Conservation (phyloP, 176 grass and related monocot species). For the Secale cereale region DNA sequence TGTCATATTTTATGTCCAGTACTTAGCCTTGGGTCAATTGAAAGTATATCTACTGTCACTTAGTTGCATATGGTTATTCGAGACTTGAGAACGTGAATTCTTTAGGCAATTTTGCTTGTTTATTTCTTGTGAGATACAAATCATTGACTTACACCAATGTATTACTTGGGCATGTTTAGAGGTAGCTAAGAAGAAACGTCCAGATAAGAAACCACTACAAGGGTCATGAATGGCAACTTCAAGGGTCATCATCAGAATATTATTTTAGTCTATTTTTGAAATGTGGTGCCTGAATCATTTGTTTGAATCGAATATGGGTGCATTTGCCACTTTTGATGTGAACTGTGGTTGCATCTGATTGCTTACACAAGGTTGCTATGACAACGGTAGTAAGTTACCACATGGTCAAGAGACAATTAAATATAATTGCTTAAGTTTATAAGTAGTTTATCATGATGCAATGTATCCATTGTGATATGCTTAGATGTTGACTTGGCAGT, state of each 20-base stretch:
- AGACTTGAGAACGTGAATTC: background rate
- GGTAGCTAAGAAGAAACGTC: background rate
- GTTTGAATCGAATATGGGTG: background rate
- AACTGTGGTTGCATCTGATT: background rate
- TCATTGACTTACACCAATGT: background rate
- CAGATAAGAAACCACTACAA: background rate
- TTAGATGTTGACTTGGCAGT: background rate
- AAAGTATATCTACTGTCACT: background rate
- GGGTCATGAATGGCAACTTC: background rate
- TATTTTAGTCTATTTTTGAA: background rate
- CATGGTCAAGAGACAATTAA: background rate
- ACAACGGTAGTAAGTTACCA: background rate
- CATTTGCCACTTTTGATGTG: background rate
- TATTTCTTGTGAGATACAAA: background rate
- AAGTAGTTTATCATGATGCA: background rate
- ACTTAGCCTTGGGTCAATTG: background rate
- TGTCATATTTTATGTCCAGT: slow-evolving; percentile 5
- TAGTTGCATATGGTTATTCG: background rate
- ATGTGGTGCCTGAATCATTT: background rate
- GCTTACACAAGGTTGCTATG: background rate
- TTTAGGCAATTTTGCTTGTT: background rate
- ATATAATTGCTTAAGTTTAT: background rate
- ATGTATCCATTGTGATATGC: background rate
- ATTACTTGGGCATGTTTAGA: background rate
- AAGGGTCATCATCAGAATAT: background rate